Percentiles rank a stretch among this genome's conserved stretches.
phyloP scores from a whole-genome alignment of 148 eudicot genomes.

The Spergularia marina region DNA sequence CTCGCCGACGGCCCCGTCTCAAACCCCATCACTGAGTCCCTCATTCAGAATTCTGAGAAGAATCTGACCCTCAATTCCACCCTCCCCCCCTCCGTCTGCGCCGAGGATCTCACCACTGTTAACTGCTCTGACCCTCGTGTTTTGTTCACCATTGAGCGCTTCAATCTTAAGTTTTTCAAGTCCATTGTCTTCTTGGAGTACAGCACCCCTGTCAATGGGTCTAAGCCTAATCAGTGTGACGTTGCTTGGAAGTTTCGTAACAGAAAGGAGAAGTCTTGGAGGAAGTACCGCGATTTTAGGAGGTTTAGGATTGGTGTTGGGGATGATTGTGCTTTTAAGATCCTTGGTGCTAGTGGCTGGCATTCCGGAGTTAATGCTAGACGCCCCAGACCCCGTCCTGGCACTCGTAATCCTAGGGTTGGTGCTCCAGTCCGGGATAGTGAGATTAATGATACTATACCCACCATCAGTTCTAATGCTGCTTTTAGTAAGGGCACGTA shows the following conservation, averaged over 20 bases:
- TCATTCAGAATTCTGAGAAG: conserved; percentile 49
- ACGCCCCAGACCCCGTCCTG: conserved; percentile 46
- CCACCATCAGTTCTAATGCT: conserved; percentile 51
- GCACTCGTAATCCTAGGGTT: conserved; percentile 34
- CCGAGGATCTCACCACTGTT: conserved; percentile 37
- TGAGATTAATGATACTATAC: conserved; percentile 85
- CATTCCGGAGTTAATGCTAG: conserved; percentile 88
- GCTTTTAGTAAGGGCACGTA: conserved; percentile 67
- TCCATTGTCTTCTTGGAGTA: conserved; percentile 67
- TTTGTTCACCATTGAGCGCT: conserved; percentile 65
- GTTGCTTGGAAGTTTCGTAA: conserved; percentile 92
- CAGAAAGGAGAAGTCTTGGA: conserved; percentile 86
- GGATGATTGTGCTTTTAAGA: conserved; percentile 65
- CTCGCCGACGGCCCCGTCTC: conserved; percentile 33
- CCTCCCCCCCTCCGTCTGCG: conserved; percentile 35
- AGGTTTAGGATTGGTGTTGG: conserved; percentile 67
- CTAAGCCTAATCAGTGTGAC: conserved; percentile 68
- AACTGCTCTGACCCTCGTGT: conserved; percentile 85
- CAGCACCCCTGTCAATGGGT: conserved; percentile 66
- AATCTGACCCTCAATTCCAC: conserved; percentile 33
- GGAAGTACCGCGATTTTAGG: conserved; percentile 83
- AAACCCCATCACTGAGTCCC: conserved; percentile 46
- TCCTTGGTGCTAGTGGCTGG: conserved; percentile 68
- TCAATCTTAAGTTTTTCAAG: conserved; percentile 66
- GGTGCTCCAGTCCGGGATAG: conserved; percentile 39